Base-by-base conservation (phyloP, 345 rosid genomes). In the Gossypium thurberi region DNA sequence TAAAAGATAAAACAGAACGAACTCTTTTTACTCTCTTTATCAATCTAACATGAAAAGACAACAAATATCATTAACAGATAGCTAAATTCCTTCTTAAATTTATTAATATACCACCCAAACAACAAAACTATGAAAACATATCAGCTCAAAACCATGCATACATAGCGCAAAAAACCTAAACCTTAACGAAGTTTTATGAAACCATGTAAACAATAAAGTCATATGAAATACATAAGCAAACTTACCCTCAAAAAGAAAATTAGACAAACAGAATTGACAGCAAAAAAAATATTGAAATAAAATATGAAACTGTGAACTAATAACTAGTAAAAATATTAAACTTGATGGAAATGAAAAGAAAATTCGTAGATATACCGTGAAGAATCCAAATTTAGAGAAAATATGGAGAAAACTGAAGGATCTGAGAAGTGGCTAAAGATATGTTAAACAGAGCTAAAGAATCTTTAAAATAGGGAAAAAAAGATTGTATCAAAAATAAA, bases 361-460 rank as follows among this genome's bases (percentile, higher is more conserved):
- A 59, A 69, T 2, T 47, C 2, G 70, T 2, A 44, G 33, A 69
- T 10, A 26, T 74, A 82, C 85, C 82, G 73, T 17, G 73, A 51
- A 0, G 55, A 57, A 61, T 25, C 74, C 61, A 59, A 66, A 61
- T 46, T 65, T 18, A 77, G 70, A 52, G 65, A 12, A 69, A 23
- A 66, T 66, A 2, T 21, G 25, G 81, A 71, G 74, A 59, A 23
- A 72, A 69, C 28, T n/a, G 40, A 57, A 43, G 76, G 82, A 81
- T 84, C 80, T 69, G 81, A 65, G 80, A 74, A 80, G 82, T 77
- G 75, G 81, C 81, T 18, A 51, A 9, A 37, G 70, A 73, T 81
- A 72, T 78, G 66, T 61, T 3, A 12, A 23, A 59, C 8, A 26
- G 11, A 56, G 74, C 52, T 7, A 33, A 11, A 58, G 56, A 28